These are phyloP conservation scores for Stipa capillata DNA, from an alignment of 176 grass and related monocot species.

Conservation along the genomic window DNA sequence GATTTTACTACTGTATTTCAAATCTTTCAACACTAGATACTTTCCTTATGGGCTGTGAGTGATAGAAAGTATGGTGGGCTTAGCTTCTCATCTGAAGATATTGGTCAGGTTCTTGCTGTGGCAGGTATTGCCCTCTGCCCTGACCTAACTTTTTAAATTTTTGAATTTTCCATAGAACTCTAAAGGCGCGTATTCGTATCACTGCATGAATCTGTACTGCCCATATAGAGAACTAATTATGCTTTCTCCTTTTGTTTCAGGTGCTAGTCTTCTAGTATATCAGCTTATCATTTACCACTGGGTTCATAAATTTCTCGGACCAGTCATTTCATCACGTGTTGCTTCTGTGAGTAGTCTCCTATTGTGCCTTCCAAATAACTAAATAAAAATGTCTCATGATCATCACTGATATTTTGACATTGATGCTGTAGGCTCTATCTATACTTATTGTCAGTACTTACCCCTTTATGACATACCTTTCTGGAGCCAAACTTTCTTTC, in stretches of 20 bases:
- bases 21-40: conserved; percentile 34
- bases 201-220: conserved; percentile 11
- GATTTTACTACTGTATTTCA: not conserved
- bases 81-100: conserved; percentile 53
- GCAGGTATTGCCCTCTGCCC: conserved; percentile 33
- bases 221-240: no score
- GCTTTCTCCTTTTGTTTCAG: conserved; percentile 10
- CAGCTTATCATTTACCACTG: conserved; percentile 50
- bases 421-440: conserved; percentile 38
- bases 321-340: conserved; percentile 32
- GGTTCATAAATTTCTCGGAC: conserved; percentile 39
- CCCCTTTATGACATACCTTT: conserved; percentile 58
- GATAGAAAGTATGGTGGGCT: conserved; percentile 64
- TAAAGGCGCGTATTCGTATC: no score
- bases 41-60: conserved; percentile 69
- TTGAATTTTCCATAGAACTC: not conserved
- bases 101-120: conserved; percentile 53
- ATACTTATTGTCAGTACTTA: conserved; percentile 38
- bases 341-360: conserved; percentile 35
- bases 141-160: not conserved
- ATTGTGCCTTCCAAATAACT: not conserved
- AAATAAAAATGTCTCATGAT: not conserved
- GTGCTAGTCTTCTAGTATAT: conserved; percentile 52
- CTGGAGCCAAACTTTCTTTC: conserved; percentile 30
- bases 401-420: not conserved